phyloP scores from a whole-genome alignment of 2,329 filamentous ascomycete species.

The Cercospora citrullina region DNA sequence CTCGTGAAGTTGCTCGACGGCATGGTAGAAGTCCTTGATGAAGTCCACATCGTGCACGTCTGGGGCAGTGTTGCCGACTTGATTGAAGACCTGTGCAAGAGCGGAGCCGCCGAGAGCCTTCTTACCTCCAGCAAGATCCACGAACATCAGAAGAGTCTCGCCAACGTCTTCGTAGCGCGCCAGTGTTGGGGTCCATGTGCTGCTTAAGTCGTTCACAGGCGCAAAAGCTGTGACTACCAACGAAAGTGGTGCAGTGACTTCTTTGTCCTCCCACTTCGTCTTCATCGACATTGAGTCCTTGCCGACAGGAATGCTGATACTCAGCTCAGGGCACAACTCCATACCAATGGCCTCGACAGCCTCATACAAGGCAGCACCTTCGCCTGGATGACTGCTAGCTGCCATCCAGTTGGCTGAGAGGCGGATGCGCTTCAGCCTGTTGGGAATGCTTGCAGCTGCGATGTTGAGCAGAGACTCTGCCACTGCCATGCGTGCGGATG shows the following conservation, averaged over 20 bases:
- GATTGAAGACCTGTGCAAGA: constrained; percentile 82
- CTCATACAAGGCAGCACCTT: constrained; percentile 89
- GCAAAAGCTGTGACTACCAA: constrained; percentile 89
- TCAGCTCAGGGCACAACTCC: constrained; percentile 86
- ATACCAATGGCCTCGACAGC: constrained; percentile 91
- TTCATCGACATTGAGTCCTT: constrained; percentile 99
- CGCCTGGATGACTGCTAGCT: constrained; percentile 87
- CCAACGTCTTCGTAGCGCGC: constrained; percentile 82
- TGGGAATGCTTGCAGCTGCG: constrained; percentile 73
- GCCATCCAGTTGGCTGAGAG: constrained; percentile 99
- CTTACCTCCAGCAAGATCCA: constrained; percentile 80
- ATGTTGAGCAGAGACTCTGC: constrained; percentile 92
- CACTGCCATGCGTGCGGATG: constrained; percentile 94
- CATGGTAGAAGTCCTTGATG: constrained; percentile 89
- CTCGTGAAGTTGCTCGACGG: constrained; percentile 68
- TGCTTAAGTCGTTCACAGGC: constrained; percentile 75
- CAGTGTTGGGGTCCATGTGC: constrained; percentile 92
- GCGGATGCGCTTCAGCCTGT: constrained; percentile 74
- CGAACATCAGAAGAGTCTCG: constrained; percentile 83
- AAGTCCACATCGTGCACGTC: constrained; percentile 81
- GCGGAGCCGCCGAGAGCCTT: constrained; percentile 88
- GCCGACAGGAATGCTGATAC: constrained; percentile 90
- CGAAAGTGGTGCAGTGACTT: constrained; percentile 89
- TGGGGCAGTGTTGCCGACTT: constrained; percentile 80
- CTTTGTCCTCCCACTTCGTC: constrained; percentile 85